Percentiles rank a stretch among this genome's conserved stretches.
Evolutionary conservation across 768 basidiomycete genomes (phyloP).

Genomic region (Pleurotus citrinopileatus): DNA sequence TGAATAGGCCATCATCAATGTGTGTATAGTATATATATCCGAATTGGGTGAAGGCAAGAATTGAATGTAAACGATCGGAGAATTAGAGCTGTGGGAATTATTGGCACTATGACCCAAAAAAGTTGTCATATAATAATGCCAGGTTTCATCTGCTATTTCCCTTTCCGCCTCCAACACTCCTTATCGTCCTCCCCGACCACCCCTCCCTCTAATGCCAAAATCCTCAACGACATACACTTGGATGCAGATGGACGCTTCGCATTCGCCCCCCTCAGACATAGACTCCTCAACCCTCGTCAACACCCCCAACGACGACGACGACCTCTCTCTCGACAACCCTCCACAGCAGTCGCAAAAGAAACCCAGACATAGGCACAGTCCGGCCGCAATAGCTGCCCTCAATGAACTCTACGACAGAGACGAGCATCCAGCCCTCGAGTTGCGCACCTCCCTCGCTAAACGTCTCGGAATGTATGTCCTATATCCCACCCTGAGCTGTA

Average conservation of each 20-base stretch:
- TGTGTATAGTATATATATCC: too few species aligned
- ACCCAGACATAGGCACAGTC: slow-evolving; percentile 74
- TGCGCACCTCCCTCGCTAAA: slow-evolving; percentile 65
- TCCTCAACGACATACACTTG: neutral
- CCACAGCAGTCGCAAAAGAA: slow-evolving; percentile 59
- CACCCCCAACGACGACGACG: too few species aligned
- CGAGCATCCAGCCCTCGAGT: slow-evolving; percentile 71
- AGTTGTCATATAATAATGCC: slow-evolving; percentile 10
- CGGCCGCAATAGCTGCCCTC: slow-evolving; percentile 68
- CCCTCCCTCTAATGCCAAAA: slow-evolving; percentile 2
- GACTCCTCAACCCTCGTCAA: slow-evolving; percentile 23
- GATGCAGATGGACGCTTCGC: neutral
- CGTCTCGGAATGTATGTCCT: slow-evolving; percentile 70
- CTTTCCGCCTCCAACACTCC: neutral
- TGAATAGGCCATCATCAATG: neutral
- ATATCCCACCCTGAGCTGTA: slow-evolving; percentile 15
- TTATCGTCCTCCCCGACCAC: too few species aligned
- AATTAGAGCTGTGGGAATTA: slow-evolving; percentile 9
- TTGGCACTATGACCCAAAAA: slow-evolving; percentile 8
- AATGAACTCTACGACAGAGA: slow-evolving; percentile 77
- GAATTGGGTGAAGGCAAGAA: too few species aligned
- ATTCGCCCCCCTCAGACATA: neutral
- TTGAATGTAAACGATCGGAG: slow-evolving; percentile 6
- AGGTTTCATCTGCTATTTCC: neutral
- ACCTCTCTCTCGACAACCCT: slow-evolving; percentile 11